These are phyloP conservation scores for Calocybe indica DNA, from an alignment of 768 basidiomycete species.

Conservation along the genomic window DNA sequence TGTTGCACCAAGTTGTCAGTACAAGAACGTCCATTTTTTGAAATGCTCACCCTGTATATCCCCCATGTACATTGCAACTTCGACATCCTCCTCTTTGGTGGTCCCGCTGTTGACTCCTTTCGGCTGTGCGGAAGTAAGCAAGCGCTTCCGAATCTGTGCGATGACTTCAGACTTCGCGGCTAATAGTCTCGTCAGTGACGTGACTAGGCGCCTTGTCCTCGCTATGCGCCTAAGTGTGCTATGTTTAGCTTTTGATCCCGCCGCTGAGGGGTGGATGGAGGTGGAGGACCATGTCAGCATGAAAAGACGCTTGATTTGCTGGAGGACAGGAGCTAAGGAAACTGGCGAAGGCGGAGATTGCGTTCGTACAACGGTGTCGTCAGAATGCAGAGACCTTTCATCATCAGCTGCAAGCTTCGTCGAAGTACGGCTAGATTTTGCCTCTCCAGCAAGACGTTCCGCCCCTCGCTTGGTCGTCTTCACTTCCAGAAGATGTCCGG, in stretches of 20 bases:
- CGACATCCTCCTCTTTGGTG: conserved; percentile 46
- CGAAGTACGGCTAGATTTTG: not conserved
- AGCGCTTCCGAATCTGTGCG: conserved; percentile 70
- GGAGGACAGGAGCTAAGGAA: conserved; percentile 19
- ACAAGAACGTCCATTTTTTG: too few species aligned
- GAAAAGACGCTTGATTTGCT: conserved; percentile 28
- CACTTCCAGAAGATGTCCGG: not conserved
- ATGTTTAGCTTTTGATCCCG: too few species aligned
- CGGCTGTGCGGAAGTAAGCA: conserved; percentile 33
- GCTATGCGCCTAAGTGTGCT: conserved; percentile 71
- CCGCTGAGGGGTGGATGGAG: conserved; percentile 3
- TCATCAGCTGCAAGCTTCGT: conserved; percentile 6
- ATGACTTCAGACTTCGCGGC: conserved; percentile 82
- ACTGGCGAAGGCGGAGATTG: too few species aligned
- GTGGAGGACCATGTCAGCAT: conserved; percentile 15
- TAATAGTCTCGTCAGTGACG: conserved; percentile 68
- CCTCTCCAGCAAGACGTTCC: not conserved
- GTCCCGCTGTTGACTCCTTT: conserved; percentile 28
- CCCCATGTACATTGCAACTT: conserved; percentile 83
- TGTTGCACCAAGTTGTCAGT: conserved; percentile 19
- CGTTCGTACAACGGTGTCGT: too few species aligned
- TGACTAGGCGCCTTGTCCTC: conserved; percentile 69
- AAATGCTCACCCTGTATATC: conserved; percentile 73
- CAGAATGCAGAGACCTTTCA: too few species aligned
- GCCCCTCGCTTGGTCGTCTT: not conserved